Conservation (phyloP, 2,329 filamentous ascomycete genomes). For the Aureobasidium sp. region DNA sequence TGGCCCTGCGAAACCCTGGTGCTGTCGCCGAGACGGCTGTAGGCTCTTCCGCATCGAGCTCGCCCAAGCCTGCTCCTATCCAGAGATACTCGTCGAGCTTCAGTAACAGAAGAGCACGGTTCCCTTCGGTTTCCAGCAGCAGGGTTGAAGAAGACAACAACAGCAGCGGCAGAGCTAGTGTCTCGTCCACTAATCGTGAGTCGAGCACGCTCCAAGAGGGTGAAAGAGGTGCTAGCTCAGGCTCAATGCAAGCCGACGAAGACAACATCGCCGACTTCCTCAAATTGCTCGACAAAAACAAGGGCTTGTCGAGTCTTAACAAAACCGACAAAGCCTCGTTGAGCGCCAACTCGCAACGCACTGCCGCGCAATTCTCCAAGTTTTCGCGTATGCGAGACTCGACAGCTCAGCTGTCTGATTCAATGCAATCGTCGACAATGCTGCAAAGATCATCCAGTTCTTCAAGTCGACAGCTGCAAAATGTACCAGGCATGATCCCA, state of each 20-base stretch:
- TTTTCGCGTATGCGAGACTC: constrained; percentile 87
- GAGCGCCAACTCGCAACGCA: constrained; percentile 59
- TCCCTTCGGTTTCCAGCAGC: constrained; percentile 67
- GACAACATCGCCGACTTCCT: constrained; percentile 92
- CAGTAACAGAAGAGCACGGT: constrained; percentile 69
- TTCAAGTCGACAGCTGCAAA: constrained; percentile 63
- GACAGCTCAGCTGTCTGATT: constrained; percentile 81
- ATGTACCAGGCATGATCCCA: constrained; percentile 51
- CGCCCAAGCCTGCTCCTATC: constrained; percentile 69
- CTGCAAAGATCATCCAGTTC: constrained; percentile 76
- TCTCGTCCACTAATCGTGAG: constrained; percentile 61
- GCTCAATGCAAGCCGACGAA: constrained; percentile 69
- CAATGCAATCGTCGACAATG: constrained; percentile 82
- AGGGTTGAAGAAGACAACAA: constrained; percentile 64
- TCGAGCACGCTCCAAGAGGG: constrained; percentile 70
- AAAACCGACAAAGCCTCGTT: constrained; percentile 44
- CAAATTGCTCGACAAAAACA: constrained; percentile 78
- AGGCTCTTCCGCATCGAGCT: constrained; percentile 61
- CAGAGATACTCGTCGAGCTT: constrained; percentile 92
- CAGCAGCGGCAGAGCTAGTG: constrained; percentile 73
- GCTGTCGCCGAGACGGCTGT: constrained; percentile 49
- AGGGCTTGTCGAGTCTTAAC: constrained; percentile 75
- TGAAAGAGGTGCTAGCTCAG: constrained; percentile 45
- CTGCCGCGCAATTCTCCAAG: constrained; percentile 70
- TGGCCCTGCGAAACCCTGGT: constrained; percentile 60